Conservation (phyloP, 768 basidiomycete genomes). For the Tulasnella sp. region DNA sequence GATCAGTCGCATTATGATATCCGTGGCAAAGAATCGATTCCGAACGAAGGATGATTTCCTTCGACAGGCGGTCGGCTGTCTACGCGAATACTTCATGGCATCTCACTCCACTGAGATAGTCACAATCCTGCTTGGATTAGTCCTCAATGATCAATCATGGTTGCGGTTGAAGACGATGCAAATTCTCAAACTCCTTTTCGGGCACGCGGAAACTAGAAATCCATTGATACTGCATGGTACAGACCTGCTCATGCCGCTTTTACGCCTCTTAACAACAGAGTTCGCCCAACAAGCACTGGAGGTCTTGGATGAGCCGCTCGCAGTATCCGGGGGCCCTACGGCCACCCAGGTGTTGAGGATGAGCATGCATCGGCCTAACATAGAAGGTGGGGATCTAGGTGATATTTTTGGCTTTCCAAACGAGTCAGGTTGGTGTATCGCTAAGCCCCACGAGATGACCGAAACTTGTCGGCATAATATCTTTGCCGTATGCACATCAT, state of each 20-base stretch:
- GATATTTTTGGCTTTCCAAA: constrained; percentile 73
- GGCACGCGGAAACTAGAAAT: constrained; percentile 65
- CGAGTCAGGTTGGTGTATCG: constrained; percentile 78
- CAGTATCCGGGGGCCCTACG: constrained; percentile 46
- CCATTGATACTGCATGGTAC: constrained; percentile 64
- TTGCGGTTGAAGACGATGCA: constrained; percentile 72
- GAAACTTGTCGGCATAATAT: constrained; percentile 62
- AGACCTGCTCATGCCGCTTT: constrained; percentile 80
- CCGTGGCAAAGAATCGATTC: constrained; percentile 77
- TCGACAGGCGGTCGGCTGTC: constrained; percentile 69
- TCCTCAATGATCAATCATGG: constrained; percentile 74
- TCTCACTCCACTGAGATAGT: constrained; percentile 70
- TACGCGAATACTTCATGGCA: constrained; percentile 71
- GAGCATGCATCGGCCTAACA: constrained; percentile 57
- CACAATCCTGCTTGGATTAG: constrained; percentile 72
- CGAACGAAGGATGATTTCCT: constrained; percentile 88
- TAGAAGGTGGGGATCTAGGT: constrained; percentile 32
- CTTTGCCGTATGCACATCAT: constrained; percentile 75
- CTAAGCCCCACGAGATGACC: constrained; percentile 48
- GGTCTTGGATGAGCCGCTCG: constrained; percentile 84
- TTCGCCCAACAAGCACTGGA: constrained; percentile 76
- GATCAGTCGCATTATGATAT: constrained; percentile 77
- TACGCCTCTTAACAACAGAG: constrained; percentile 79
- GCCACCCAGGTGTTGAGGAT: constrained; percentile 82
- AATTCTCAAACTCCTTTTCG: constrained; percentile 77